A percentile compares a stretch with the other conserved stretches of the same genome.
These are phyloP conservation scores for Novymonas esmeraldas DNA, from an alignment of 208 protist genomes.

Conservation along the genomic window DNA sequence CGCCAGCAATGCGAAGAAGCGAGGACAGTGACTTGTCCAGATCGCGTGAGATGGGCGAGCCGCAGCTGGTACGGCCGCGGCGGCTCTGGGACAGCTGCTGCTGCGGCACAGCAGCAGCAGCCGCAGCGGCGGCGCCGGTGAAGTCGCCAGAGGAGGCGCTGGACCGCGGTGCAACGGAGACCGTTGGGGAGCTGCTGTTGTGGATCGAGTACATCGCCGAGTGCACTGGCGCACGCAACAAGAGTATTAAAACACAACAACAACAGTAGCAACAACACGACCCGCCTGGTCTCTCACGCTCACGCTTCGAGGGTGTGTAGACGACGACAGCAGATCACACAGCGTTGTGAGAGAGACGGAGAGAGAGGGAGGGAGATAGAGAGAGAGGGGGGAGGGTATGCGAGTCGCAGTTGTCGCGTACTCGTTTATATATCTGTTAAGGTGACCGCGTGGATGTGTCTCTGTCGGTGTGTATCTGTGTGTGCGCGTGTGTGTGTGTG, in stretches of 20 bases:
- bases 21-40: no score
- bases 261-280: no score
- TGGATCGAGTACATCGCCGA: neutral
- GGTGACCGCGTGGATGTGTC: neutral
- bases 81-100: no score
- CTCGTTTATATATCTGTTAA: constrained; percentile 4
- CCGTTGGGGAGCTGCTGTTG: neutral
- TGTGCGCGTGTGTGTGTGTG: neutral
- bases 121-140: no score
- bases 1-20: no score
- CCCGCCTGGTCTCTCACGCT: no score
- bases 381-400: no score
- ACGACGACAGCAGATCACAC: neutral
- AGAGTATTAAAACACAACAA: no score
- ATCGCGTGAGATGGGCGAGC: no score
- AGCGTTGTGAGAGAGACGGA: neutral
- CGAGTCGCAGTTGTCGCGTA: neutral
- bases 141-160: neutral
- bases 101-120: no score
- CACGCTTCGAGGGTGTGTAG: no score
- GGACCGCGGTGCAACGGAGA: neutral
- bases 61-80: no score
- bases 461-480: neutral
- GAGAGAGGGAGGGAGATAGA: neutral
- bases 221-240: neutral